These are phyloP conservation scores for Trichothecium roseum DNA, from an alignment of 2,329 filamentous ascomycete species.

Conservation along the genomic window DNA sequence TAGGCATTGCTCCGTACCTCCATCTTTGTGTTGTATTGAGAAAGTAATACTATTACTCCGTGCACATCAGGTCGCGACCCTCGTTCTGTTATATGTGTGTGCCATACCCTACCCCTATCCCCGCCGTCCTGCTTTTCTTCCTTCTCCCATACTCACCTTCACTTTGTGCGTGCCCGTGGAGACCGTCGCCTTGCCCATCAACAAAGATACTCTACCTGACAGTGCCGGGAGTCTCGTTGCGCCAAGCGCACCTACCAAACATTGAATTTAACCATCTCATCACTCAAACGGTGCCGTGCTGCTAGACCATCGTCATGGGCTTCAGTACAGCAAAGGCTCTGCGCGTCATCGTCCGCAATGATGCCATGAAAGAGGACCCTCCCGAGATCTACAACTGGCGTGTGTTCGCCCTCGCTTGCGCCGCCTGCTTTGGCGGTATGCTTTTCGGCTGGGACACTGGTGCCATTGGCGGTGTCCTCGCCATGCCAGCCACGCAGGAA, in stretches of 20 bases:
- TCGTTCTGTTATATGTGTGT: too few species aligned
- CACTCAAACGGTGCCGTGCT: too few species aligned
- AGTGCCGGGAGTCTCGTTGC: too few species aligned
- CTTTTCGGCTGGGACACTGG: slow-evolving; percentile 45
- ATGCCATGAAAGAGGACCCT: slow-evolving; percentile 59
- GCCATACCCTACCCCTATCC: not conserved
- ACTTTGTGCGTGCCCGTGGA: too few species aligned
- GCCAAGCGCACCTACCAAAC: too few species aligned
- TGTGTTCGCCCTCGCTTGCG: slow-evolving; percentile 52
- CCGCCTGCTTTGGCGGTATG: slow-evolving; percentile 57
- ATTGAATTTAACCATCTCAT: too few species aligned
- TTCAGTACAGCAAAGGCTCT: slow-evolving; percentile 31
- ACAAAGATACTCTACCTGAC: too few species aligned
- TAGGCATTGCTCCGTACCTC: too few species aligned
- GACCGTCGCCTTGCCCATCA: too few species aligned
- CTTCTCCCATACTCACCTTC: not conserved
- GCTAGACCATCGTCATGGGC: slow-evolving; percentile 22
- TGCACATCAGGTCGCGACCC: too few species aligned
- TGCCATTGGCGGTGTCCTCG: slow-evolving; percentile 57
- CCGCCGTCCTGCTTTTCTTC: not conserved
- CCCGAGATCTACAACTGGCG: slow-evolving; percentile 61
- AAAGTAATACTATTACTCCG: too few species aligned
- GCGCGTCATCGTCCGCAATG: slow-evolving; percentile 52
- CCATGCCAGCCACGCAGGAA: slow-evolving; percentile 46
- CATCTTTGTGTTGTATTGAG: too few species aligned